phyloP scores from a whole-genome alignment of 148 eudicot genomes.

The Rhododendron ferrugineum region DNA sequence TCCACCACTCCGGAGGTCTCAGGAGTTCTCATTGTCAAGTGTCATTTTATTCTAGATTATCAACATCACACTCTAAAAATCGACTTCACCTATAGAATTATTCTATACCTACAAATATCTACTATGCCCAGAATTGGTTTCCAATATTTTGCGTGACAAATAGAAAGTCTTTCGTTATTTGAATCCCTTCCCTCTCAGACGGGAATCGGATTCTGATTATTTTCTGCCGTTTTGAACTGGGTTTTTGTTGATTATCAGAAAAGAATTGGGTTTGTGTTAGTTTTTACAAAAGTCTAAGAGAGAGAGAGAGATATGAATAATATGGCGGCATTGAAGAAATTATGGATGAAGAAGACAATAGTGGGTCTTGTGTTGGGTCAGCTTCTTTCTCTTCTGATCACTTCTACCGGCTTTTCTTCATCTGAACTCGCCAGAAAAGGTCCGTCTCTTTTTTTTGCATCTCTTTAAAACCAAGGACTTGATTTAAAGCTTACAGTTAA shows the following conservation, averaged over 20 bases:
- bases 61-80: neutral
- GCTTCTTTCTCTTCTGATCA: constrained; percentile 57
- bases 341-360: constrained; percentile 43
- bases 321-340: constrained; percentile 23
- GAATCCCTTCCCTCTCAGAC: neutral
- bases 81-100: neutral
- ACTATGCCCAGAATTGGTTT: neutral
- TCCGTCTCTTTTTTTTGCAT: constrained; percentile 11
- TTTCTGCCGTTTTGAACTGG: neutral
- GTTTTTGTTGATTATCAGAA: neutral
- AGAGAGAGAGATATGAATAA: neutral
- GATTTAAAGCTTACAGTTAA: neutral
- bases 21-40: neutral
- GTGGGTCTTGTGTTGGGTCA: constrained; percentile 57
- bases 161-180: neutral
- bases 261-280: constrained; percentile 7
- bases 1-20: neutral
- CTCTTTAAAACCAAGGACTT: neutral
- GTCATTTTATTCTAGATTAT: neutral
- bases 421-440: constrained; percentile 76
- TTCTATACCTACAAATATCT: neutral
- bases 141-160: neutral
- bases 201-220: neutral
- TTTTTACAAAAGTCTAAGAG: neutral
- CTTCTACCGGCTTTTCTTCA: constrained; percentile 71